phyloP scores from a whole-genome alignment of 2,329 filamentous ascomycete species.

The Geoglossum cookeanum region DNA sequence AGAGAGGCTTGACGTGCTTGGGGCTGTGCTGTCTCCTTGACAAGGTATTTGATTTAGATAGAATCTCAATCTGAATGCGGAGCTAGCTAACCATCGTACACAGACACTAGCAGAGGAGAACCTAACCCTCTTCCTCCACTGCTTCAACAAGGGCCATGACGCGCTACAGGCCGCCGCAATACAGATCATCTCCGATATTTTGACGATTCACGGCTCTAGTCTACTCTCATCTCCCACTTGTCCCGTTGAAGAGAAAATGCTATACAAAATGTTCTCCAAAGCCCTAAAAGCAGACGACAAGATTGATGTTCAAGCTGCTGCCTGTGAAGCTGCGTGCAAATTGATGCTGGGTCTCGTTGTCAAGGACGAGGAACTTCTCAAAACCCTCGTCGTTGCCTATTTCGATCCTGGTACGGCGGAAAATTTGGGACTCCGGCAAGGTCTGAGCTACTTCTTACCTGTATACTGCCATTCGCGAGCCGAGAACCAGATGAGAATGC shows the following conservation, averaged over 20 bases:
- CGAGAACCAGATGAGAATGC: constrained; percentile 71
- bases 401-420: constrained; percentile 67
- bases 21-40: constrained; percentile 84
- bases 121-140: constrained; percentile 81
- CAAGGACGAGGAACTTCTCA: constrained; percentile 49
- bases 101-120: constrained; percentile 79
- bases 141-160: constrained; percentile 83
- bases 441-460: constrained; percentile 81
- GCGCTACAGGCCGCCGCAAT: constrained; percentile 75
- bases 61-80: background rate
- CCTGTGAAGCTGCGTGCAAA: constrained; percentile 68
- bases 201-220: constrained; percentile 72
- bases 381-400: constrained; percentile 66
- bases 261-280: constrained; percentile 73
- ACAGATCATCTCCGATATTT: constrained; percentile 81
- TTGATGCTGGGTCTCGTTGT: constrained; percentile 66
- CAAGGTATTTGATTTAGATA: constrained; percentile 30
- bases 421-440: constrained; percentile 71
- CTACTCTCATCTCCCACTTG: constrained; percentile 39
- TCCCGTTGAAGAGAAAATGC: constrained; percentile 23
- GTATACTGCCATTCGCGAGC: constrained; percentile 78
- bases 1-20: constrained; percentile 73
- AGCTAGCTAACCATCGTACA: constrained; percentile 9
- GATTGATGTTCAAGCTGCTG: constrained; percentile 60
- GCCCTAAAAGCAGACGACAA: constrained; percentile 55